Conservation (phyloP, 1,284 basidiomycete genomes). For the Pseudozyma sp. region DNA sequence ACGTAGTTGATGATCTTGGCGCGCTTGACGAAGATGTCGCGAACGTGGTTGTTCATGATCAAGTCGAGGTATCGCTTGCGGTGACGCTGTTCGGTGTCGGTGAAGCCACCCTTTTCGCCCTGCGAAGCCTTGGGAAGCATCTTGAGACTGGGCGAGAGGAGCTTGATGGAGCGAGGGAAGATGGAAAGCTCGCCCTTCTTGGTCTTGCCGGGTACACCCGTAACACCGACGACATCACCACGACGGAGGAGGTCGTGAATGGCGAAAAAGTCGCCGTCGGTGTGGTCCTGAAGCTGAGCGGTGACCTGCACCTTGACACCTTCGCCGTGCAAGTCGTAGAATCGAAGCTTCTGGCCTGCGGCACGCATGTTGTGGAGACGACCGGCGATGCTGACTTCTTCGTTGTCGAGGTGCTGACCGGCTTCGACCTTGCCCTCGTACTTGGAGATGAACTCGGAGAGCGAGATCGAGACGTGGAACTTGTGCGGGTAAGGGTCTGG, state of each 20-base stretch:
- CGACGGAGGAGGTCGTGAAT: constrained; percentile 89
- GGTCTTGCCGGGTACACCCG: constrained; percentile 88
- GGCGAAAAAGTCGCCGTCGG: constrained; percentile 74
- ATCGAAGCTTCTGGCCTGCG: constrained; percentile 85
- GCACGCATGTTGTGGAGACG: constrained; percentile 90
- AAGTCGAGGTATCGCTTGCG: constrained; percentile 99
- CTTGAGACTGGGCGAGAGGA: constrained; percentile 95
- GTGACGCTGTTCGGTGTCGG: constrained; percentile 94
- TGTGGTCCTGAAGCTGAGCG: constrained; percentile 82
- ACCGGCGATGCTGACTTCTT: constrained; percentile 80
- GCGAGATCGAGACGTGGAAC: constrained; percentile 87
- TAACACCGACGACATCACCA: constrained; percentile 94
- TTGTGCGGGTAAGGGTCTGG: constrained; percentile 98
- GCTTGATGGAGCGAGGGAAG: constrained; percentile 81
- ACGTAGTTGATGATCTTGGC: constrained; percentile 72
- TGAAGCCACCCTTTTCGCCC: constrained; percentile 74
- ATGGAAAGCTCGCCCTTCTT: constrained; percentile 97
- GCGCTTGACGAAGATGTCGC: constrained; percentile 90
- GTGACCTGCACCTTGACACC: constrained; percentile 95
- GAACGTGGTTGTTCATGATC: constrained; percentile 91
- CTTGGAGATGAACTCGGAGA: constrained; percentile 80
- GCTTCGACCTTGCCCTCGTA: constrained; percentile 75
- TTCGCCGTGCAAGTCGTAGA: constrained; percentile 95
- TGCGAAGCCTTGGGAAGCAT: constrained; percentile 76
- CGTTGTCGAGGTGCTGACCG: constrained; percentile 61